A percentile compares a stretch with the other conserved stretches of the same genome.
Conservation (phyloP, 2,329 filamentous ascomycete genomes). For the Cordyceps pruinosa region DNA sequence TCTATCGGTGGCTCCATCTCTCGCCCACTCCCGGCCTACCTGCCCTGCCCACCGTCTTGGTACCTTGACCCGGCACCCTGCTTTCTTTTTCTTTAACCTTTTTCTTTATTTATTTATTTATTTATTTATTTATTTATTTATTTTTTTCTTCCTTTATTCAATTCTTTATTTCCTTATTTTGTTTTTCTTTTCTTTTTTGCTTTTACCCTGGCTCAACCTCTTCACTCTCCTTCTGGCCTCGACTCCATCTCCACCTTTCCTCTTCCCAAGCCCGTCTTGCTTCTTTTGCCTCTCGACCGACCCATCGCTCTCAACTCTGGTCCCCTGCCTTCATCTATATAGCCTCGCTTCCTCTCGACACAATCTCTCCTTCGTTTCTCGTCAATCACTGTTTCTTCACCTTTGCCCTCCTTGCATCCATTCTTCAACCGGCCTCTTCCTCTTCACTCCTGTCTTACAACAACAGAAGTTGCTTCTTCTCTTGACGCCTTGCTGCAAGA, state of each 20-base stretch:
- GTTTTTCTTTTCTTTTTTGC: background rate
- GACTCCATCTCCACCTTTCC: slow-evolving; percentile 10
- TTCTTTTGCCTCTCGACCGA: slow-evolving; percentile 8
- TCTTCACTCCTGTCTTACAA: background rate
- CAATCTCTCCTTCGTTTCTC: background rate
- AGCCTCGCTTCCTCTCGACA: slow-evolving; percentile 10
- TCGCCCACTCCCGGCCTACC: background rate
- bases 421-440: background rate
- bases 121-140: background rate
- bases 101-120: background rate
- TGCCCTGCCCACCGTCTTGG: background rate
- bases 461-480: background rate
- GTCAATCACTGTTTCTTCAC: slow-evolving; percentile 3
- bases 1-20: slow-evolving; percentile 10
- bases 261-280: slow-evolving; percentile 2
- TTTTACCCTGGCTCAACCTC: slow-evolving; percentile 4
- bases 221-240: slow-evolving; percentile 6
- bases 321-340: slow-evolving; percentile 10
- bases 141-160: background rate
- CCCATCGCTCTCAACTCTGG: background rate
- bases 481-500: background rate
- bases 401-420: background rate
- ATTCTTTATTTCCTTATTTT: slow-evolving; percentile 3
- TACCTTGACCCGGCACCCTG: background rate
- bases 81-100: background rate